These are phyloP conservation scores for Candida chilensis DNA, from an alignment of 805 yeast genomes.

Conservation along the genomic window DNA sequence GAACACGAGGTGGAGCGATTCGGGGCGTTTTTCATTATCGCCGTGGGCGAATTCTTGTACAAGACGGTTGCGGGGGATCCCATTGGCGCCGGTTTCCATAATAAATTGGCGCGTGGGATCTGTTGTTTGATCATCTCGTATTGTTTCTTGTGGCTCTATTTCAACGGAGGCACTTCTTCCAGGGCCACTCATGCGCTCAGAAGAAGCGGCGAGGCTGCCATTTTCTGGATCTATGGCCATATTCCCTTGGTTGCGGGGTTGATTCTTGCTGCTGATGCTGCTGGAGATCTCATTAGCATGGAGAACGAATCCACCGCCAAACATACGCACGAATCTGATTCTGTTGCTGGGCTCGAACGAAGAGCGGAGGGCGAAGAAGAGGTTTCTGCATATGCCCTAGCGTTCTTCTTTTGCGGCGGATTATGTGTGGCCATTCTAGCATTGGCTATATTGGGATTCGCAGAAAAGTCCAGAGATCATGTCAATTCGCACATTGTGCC, in stretches of 20 bases:
- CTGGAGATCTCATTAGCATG: slow-evolving; percentile 32
- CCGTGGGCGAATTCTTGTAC: slow-evolving; percentile 55
- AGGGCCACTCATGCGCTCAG: slow-evolving; percentile 47
- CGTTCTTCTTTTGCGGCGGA: slow-evolving; percentile 46
- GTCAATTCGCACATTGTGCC: slow-evolving; percentile 16
- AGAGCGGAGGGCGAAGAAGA: slow-evolving; percentile 19
- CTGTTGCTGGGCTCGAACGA: too few species aligned
- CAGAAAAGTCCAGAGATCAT: slow-evolving; percentile 36
- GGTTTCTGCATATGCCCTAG: slow-evolving; percentile 24
- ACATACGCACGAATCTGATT: too few species aligned
- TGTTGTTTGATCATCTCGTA: slow-evolving; percentile 39
- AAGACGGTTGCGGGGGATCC: slow-evolving; percentile 41
- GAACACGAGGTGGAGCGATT: slow-evolving; percentile 61
- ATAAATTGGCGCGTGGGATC: slow-evolving; percentile 36
- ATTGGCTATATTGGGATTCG: slow-evolving; percentile 27
- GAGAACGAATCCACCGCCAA: slow-evolving; percentile 9
- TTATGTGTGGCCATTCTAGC: slow-evolving; percentile 31
- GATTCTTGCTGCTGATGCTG: slow-evolving; percentile 51
- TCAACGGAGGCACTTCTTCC: slow-evolving; percentile 39
- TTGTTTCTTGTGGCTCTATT: slow-evolving; percentile 41
- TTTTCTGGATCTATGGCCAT: slow-evolving; percentile 36
- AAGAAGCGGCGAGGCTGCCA: slow-evolving; percentile 34
- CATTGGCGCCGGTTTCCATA: slow-evolving; percentile 34
- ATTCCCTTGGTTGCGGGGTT: slow-evolving; percentile 41
- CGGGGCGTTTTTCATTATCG: slow-evolving; percentile 51